These are phyloP conservation scores for Isabelozyma heimii DNA, from an alignment of 805 yeast genomes.

Conservation along the genomic window DNA sequence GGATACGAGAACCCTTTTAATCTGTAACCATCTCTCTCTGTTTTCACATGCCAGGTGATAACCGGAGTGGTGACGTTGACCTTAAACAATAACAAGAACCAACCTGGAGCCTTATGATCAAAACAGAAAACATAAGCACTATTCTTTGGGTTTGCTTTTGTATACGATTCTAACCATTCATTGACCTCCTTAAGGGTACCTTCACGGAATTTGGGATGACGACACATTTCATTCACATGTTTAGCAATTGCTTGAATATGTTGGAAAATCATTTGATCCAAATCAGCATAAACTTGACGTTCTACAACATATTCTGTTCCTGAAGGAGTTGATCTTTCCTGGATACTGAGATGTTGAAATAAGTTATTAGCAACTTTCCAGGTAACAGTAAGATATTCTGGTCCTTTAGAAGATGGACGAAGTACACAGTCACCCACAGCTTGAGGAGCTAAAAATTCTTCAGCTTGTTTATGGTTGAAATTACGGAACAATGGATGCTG, in stretches of 20 bases:
- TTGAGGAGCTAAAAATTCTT: slow-evolving; percentile 84
- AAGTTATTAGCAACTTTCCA: slow-evolving; percentile 93
- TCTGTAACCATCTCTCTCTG: slow-evolving; percentile 83
- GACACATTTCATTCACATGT: slow-evolving; percentile 78
- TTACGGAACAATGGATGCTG: slow-evolving; percentile 90
- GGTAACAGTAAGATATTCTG: slow-evolving; percentile 84
- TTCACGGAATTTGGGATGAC: slow-evolving; percentile 82
- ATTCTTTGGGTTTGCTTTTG: slow-evolving; percentile 86
- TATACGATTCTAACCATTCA: slow-evolving; percentile 83
- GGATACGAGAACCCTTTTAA: slow-evolving; percentile 80
- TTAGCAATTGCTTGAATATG: slow-evolving; percentile 82
- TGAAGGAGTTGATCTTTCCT: slow-evolving; percentile 67
- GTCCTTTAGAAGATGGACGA: slow-evolving; percentile 90
- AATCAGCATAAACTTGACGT: slow-evolving; percentile 68
- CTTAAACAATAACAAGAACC: slow-evolving; percentile 84
- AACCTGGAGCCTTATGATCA: slow-evolving; percentile 92
- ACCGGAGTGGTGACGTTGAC: slow-evolving; percentile 66
- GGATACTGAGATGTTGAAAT: slow-evolving; percentile 87
- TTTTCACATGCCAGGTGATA: slow-evolving; percentile 85
- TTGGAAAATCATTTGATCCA: slow-evolving; percentile 88
- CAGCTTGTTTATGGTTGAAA: slow-evolving; percentile 84
- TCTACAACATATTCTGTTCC: slow-evolving; percentile 67
- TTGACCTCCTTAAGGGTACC: slow-evolving; percentile 79
- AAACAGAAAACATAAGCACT: slow-evolving; percentile 88
- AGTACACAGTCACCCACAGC: slow-evolving; percentile 90